Evolutionary conservation across 768 basidiomycete genomes (phyloP).

Genomic region (Calocybe gangraenosa): DNA sequence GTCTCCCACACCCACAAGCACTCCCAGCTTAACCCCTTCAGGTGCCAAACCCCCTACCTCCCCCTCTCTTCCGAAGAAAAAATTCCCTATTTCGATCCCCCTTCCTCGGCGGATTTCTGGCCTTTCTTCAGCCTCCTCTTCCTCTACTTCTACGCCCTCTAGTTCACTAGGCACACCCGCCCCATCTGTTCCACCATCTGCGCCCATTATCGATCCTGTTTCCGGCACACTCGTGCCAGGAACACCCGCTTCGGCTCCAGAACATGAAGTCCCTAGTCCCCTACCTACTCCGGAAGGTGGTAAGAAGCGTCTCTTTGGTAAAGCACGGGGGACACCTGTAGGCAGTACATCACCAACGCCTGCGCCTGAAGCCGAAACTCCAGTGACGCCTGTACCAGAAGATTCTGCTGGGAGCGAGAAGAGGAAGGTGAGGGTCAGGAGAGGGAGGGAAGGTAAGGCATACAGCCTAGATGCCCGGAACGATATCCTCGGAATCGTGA

Average conservation of each 20-base stretch:
- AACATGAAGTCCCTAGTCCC: not conserved
- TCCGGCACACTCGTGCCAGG: constrained; percentile 1
- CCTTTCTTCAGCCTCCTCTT: not conserved
- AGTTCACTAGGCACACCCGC: not conserved
- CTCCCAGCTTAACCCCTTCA: not conserved
- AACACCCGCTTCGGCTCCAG: constrained; percentile 1
- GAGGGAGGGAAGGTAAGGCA: constrained; percentile 20
- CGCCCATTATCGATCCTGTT: not conserved
- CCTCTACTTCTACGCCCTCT: not conserved
- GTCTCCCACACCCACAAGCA: not conserved
- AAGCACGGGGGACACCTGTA: not conserved
- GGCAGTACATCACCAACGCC: not conserved
- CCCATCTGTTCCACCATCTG: not conserved
- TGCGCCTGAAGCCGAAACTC: not conserved
- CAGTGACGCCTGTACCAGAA: not conserved
- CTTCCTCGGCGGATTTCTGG: constrained; percentile 6
- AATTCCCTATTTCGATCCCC: constrained; percentile 1
- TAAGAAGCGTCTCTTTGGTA: not conserved
- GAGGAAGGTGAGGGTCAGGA: constrained; percentile 19
- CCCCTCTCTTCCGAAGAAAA: constrained; percentile 5
- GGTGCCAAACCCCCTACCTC: not conserved
- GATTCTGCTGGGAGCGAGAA: constrained; percentile 1
- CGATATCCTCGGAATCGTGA: constrained; percentile 91
- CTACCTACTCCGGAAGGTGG: not conserved
- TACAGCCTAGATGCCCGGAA: constrained; percentile 63